These are phyloP conservation scores for Tolypocladium tropicale DNA, from an alignment of 2,329 filamentous ascomycete species.

Conservation along the genomic window DNA sequence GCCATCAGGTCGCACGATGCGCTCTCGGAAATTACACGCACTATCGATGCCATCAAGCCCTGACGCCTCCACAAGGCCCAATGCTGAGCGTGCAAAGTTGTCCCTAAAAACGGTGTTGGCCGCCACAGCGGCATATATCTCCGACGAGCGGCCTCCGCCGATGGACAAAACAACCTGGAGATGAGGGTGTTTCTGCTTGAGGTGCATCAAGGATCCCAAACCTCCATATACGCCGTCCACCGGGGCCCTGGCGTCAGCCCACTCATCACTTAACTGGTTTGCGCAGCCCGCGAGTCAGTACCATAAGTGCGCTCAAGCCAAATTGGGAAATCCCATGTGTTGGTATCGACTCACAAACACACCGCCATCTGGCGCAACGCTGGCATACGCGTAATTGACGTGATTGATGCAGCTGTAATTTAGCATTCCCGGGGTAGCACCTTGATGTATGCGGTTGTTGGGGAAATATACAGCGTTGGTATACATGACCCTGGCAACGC, in stretches of 20 bases:
- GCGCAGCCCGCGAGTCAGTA: slow-evolving; percentile 15
- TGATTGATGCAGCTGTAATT: slow-evolving; percentile 70
- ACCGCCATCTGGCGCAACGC: slow-evolving; percentile 59
- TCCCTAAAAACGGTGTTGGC: slow-evolving; percentile 48
- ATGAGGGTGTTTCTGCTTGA: slow-evolving; percentile 61
- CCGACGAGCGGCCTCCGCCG: slow-evolving; percentile 56
- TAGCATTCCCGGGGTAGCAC: slow-evolving; percentile 62
- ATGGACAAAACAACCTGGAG: slow-evolving; percentile 70
- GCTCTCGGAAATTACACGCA: slow-evolving; percentile 23
- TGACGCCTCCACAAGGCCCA: slow-evolving; percentile 58
- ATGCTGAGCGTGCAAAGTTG: slow-evolving; percentile 60
- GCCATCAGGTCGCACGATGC: not conserved
- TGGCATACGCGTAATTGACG: slow-evolving; percentile 76
- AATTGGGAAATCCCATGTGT: slow-evolving; percentile 1
- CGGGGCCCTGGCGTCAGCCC: slow-evolving; percentile 61
- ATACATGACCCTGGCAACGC: slow-evolving; percentile 39
- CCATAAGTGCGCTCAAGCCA: not conserved
- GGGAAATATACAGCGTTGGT: slow-evolving; percentile 78
- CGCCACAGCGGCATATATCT: slow-evolving; percentile 59
- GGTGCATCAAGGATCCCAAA: slow-evolving; percentile 59
- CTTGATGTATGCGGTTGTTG: slow-evolving; percentile 64
- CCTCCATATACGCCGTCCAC: slow-evolving; percentile 65
- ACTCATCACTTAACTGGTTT: slow-evolving; percentile 64
- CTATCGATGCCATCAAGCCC: slow-evolving; percentile 57
- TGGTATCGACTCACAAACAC: slow-evolving; percentile 54